Evolutionary conservation across 768 basidiomycete species (phyloP), one percentile per base, ranked within the genome.

Genomic region (Dacryopinax spathularia): DNA sequence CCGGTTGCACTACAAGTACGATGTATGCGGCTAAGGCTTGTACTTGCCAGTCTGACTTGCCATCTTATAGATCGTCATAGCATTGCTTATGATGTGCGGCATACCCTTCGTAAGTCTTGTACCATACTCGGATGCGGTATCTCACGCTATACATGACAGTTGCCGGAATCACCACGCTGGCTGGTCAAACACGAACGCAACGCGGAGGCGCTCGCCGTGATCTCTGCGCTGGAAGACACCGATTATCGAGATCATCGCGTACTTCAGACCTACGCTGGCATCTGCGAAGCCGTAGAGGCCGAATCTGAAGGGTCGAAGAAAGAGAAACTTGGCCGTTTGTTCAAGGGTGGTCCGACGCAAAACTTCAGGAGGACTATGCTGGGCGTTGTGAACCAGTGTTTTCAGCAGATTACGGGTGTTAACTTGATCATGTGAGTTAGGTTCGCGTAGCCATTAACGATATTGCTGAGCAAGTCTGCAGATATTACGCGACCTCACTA

Each of bases 341-440:
- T 84, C 67, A 79, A 78, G 0, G 74, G 78, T 27, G 84, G 84
- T 0, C 80, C 78, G 29, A 74, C 73, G 22, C 85, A 86, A 70
- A 84, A 86, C 72, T 82, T 85, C 72, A 75, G 83, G 41, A 75
- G 85, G 41, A 80, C 81, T 16, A 70, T 77, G 48, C 69, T 85
- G 48, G 86, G 81, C 1, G 74, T 85, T 22, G 72, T 79, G 56
- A 80, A 80, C 56, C 85, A 86, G 68, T 82, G 82, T 69, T 85
- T 85, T 75, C 84, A 86, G 70, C 85, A 86, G 74, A 84, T 86
- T 33, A 81, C 82, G 4, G 84, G 84, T 6, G 84, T 84, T 72
- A 85, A 84, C 69, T 70, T 86, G 64, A 84, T 86, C 70, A 84
- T 82, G 1, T 86, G 64, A 60, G 68, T 69, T 34, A 15, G n/a